Conservation (phyloP, 257 asterid species). For the Nicotiana obtusifolia region DNA sequence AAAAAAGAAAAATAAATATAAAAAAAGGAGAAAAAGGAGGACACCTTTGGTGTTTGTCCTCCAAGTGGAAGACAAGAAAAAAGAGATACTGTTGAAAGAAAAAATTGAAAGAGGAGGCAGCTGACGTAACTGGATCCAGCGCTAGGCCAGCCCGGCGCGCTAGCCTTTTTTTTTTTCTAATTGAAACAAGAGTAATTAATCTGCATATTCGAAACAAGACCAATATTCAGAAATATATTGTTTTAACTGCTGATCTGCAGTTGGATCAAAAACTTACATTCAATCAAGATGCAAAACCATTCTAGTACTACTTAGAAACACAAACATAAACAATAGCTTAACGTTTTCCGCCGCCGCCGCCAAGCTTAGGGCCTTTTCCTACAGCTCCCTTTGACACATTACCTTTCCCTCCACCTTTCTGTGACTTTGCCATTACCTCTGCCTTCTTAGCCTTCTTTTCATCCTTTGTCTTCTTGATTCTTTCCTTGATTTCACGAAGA, state of each 20-base stretch:
- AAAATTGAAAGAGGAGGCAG: no score
- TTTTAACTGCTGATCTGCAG: not conserved
- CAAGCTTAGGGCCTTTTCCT: constrained; percentile 45
- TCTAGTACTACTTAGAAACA: not conserved
- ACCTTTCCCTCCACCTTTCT: constrained; percentile 31
- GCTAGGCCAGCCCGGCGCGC: no score
- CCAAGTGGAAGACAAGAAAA: no score
- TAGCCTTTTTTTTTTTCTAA: no score
- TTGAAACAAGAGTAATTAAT: not conserved
- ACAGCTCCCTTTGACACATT: constrained; percentile 26
- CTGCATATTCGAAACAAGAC: not conserved
- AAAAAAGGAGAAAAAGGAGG: no score
- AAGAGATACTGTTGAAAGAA: no score
- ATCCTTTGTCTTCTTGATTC: constrained; percentile 49
- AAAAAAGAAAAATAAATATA: no score
- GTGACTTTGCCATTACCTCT: constrained; percentile 37
- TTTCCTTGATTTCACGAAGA: constrained; percentile 45
- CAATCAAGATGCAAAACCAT: not conserved
- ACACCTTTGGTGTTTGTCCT: no score
- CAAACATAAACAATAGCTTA: constrained; percentile 10
- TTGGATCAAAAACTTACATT: not conserved
- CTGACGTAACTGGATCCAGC: no score
- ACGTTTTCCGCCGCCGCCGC: constrained; percentile 51
- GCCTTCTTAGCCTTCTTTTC: constrained; percentile 51
- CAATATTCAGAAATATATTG: constrained; percentile 3